Evolutionary conservation across 1,284 basidiomycete species (phyloP), one percentile per base, ranked within the genome.

Genomic region (Mycena citricolor): DNA sequence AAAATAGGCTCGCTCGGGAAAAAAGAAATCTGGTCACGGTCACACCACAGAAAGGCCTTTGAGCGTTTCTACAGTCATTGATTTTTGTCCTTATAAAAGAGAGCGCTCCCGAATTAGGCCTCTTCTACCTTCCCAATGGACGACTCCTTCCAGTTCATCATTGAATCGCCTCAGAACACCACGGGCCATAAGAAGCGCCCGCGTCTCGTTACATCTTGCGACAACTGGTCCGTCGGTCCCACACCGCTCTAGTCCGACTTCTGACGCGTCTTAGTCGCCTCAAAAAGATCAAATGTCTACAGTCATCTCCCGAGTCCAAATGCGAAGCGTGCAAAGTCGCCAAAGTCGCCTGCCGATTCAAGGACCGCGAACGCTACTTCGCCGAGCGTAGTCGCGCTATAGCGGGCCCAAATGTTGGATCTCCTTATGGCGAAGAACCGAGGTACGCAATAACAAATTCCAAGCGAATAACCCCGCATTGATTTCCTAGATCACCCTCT

Each of bases 211-310:
- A 90, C 87, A 17, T 88, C 87, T 49, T 90, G 86, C 68, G 86
- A 90, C 66, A 86, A 86, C 59, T 90, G 86, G 86, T 87, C 58
- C 41, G 74, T 66, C 25, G 28, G n/a, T 41, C 34, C 19, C 42
- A 26, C 26, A 42, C 39, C 36, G 38, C 33, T 34, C 48, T 47
- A 31, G 32, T 29, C 37, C 49, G 30, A 47, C 45, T 52, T 52
- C 54, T 49, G 47, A 47, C 35, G 53, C 50, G 53, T 24, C 49
- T 46, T 48, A 24, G 86, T 65, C 87, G 86, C 58, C 65, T 86
- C 54, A 90, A 90, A 70, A 90, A 90, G 67, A 86, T 90, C 53
- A 89, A 89, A 61, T 90, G 86, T 63, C 71, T 86, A 12, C 85
- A 88, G 56, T 70, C 77, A 14, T 71, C 74, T 20, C 75, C 78